Percentiles rank a stretch among this genome's conserved stretches.
phyloP scores from a whole-genome alignment of 2,329 filamentous ascomycete genomes.

The Trichoderma citrinoviride region DNA sequence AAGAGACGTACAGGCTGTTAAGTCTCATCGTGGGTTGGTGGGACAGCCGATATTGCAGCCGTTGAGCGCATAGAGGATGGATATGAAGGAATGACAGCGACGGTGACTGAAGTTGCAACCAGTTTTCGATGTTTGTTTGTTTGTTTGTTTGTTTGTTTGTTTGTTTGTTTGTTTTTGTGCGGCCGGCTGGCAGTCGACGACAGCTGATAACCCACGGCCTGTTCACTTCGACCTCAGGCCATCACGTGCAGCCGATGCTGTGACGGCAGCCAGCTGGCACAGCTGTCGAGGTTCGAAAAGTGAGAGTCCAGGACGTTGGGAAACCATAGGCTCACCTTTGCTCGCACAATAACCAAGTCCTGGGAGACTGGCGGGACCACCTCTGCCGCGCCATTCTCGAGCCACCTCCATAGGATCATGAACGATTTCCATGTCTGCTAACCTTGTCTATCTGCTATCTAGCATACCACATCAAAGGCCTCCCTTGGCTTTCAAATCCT shows the following conservation, averaged over 20 bases:
- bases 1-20: conserved; percentile 36
- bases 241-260: neutral
- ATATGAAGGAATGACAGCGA: neutral
- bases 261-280: neutral
- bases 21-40: conserved; percentile 37
- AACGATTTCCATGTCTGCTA: neutral
- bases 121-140: neutral
- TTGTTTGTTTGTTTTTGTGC: neutral
- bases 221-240: neutral
- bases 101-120: neutral
- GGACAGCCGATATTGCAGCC: neutral
- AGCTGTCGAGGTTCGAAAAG: neutral
- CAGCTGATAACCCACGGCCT: neutral
- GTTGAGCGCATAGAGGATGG: neutral
- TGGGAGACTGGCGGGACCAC: no score
- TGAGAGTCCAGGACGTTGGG: no score
- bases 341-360: no score
- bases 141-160: neutral
- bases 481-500: conserved; percentile 49
- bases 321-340: no score
- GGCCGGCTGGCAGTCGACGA: neutral
- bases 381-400: neutral
- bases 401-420: neutral
- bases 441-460: neutral
- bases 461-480: neutral